phyloP scores from a whole-genome alignment of 1,284 basidiomycete genomes.

The Peniophora sp. region DNA sequence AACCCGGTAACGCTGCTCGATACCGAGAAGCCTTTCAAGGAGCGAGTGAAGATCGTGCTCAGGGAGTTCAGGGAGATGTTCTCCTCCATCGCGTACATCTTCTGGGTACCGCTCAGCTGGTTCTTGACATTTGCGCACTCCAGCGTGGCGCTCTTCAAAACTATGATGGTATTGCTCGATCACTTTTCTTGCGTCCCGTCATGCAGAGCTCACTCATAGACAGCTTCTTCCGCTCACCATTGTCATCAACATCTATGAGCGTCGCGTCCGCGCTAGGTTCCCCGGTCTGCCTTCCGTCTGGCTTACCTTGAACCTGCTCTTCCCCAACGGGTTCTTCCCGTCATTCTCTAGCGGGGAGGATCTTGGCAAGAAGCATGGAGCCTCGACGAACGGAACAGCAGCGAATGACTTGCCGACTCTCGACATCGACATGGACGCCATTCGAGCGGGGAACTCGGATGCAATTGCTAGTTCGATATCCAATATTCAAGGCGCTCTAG shows the following conservation, averaged over 20 bases:
- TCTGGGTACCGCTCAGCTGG: conserved; percentile 13
- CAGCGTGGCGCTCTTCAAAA: background rate
- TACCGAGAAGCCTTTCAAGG: background rate
- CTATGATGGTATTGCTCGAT: conserved; percentile 5
- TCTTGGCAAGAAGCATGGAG: background rate
- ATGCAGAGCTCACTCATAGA: conserved; percentile 1
- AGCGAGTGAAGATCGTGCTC: background rate
- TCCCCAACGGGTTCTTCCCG: conserved; percentile 7
- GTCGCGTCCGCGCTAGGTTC: conserved; percentile 1
- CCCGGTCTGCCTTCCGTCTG: conserved; percentile 10
- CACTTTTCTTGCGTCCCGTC: background rate
- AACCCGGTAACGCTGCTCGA: background rate
- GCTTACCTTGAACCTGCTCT: conserved; percentile 2
- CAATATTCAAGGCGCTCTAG: too few relatives aligned
- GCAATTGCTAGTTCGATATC: too few relatives aligned
- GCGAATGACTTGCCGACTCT: background rate
- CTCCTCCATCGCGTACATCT: conserved; percentile 3
- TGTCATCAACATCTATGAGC: conserved; percentile 9
- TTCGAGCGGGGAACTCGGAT: background rate
- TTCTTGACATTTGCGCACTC: conserved; percentile 6
- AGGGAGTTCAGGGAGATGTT: conserved; percentile 3
- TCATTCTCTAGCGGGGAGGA: conserved; percentile 3
- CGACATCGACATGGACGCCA: background rate
- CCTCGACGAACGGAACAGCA: background rate
- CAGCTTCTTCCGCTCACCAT: conserved; percentile 4